A percentile compares a stretch with the other conserved stretches of the same genome.
These are phyloP conservation scores for Rhododendron ovatum DNA, from an alignment of 148 eudicot genomes.

Conservation along the genomic window DNA sequence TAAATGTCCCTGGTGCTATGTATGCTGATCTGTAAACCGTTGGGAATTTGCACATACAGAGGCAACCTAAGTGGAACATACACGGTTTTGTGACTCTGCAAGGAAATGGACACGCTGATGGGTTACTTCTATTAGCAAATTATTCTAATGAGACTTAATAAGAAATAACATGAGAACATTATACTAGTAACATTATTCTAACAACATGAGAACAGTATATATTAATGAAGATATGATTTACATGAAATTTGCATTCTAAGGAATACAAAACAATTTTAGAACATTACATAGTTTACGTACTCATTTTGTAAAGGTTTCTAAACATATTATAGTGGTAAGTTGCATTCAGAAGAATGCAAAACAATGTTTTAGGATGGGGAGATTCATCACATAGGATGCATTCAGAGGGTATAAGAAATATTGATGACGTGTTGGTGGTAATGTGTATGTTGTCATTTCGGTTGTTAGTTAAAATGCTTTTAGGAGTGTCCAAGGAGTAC, in stretches of 20 bases:
- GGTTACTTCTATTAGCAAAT: too few relatives aligned
- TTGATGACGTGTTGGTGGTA: neutral
- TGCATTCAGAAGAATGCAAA: neutral
- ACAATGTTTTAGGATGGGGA: neutral
- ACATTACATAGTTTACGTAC: neutral
- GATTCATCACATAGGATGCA: neutral
- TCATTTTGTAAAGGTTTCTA: neutral
- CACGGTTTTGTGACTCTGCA: neutral
- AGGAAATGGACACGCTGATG: neutral
- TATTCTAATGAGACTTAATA: too few relatives aligned
- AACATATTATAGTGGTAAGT: neutral
- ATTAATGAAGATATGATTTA: neutral
- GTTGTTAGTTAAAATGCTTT: neutral
- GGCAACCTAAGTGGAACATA: neutral
- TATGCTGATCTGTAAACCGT: too few relatives aligned
- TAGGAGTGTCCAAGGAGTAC: neutral
- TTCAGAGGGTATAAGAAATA: neutral
- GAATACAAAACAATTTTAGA: neutral
- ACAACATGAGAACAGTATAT: neutral
- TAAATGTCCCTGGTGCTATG: neutral
- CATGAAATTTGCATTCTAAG: neutral
- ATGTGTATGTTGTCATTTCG: neutral
- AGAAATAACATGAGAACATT: neutral
- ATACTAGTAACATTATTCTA: neutral
- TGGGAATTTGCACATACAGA: too few relatives aligned